Conservation (phyloP, 2,329 filamentous ascomycete genomes). For the Paraphoma sp. region DNA sequence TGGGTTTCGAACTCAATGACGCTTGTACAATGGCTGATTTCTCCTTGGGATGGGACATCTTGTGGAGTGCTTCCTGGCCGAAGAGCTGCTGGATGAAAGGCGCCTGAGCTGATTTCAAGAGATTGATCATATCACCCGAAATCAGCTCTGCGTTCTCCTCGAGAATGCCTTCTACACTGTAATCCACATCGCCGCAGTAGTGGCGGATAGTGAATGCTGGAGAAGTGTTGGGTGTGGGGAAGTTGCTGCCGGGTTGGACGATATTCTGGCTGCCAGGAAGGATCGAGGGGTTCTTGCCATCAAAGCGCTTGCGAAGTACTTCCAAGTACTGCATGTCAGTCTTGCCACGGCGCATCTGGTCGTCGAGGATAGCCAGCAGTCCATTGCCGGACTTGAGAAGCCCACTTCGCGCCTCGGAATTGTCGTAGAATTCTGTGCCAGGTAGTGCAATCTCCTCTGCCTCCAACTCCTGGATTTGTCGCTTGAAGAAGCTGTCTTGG, state of each 20-base stretch:
- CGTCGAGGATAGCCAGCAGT: slow-evolving; percentile 90
- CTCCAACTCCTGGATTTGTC: slow-evolving; percentile 90
- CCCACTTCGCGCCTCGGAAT: slow-evolving; percentile 90
- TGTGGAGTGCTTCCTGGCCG: slow-evolving; percentile 93
- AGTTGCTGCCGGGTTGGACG: slow-evolving; percentile 86
- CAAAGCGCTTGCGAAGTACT: slow-evolving; percentile 88
- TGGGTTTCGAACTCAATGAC: slow-evolving; percentile 92
- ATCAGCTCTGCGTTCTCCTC: slow-evolving; percentile 98
- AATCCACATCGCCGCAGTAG: slow-evolving; percentile 96
- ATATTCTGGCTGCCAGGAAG: slow-evolving; percentile 76
- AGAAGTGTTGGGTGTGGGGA: slow-evolving; percentile 79
- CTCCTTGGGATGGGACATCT: slow-evolving; percentile 91
- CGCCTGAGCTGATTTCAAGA: slow-evolving; percentile 87
- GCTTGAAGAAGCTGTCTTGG: slow-evolving; percentile 94
- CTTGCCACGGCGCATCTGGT: slow-evolving; percentile 89
- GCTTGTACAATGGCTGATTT: slow-evolving; percentile 92
- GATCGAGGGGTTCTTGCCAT: slow-evolving; percentile 92
- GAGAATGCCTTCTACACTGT: slow-evolving; percentile 82
- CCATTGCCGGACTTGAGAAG: slow-evolving; percentile 93
- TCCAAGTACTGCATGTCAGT: slow-evolving; percentile 91
- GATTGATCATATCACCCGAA: slow-evolving; percentile 92
- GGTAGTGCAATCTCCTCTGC: slow-evolving; percentile 90
- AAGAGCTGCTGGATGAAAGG: slow-evolving; percentile 90
- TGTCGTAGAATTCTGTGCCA: slow-evolving; percentile 96
- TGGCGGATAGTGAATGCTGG: slow-evolving; percentile 91